A percentile compares a stretch with the other conserved stretches of the same genome.
These are phyloP conservation scores for Hyaloperonospora arabidopsidis DNA, from an alignment of 352 stramenopile genomes.

Conservation along the genomic window DNA sequence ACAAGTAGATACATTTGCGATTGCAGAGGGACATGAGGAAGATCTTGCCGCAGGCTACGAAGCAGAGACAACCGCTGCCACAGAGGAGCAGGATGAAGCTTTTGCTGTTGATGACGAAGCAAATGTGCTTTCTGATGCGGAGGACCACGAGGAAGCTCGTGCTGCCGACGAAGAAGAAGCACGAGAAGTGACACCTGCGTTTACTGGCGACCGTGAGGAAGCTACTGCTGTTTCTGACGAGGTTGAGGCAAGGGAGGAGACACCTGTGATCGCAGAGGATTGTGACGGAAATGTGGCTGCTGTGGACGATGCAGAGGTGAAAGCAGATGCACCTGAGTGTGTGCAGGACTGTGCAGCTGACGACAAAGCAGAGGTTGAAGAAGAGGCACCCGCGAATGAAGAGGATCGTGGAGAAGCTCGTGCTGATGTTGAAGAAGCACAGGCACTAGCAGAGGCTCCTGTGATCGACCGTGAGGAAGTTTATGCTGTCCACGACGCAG, in stretches of 20 bases:
- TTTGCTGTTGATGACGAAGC: too few relatives aligned
- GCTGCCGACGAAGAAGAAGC: too few relatives aligned
- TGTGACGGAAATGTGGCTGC: not conserved
- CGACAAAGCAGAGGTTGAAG: constrained; percentile 2
- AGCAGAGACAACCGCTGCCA: too few relatives aligned
- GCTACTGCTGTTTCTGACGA: too few relatives aligned
- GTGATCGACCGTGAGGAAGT: too few relatives aligned
- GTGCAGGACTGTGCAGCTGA: constrained; percentile 1
- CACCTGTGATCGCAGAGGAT: constrained; percentile 1
- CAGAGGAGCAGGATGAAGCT: too few relatives aligned
- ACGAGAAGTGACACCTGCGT: too few relatives aligned
- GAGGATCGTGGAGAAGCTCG: not conserved
- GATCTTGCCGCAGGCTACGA: not conserved
- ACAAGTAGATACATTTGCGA: constrained; percentile 6
- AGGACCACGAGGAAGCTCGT: not conserved
- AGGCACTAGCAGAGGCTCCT: not conserved
- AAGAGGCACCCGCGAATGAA: not conserved
- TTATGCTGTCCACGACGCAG: too few relatives aligned
- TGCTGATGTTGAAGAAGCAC: not conserved
- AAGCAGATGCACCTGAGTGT: constrained; percentile 4
- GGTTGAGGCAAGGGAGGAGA: constrained; percentile 12
- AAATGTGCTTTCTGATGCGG: too few relatives aligned
- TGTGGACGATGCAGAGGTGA: too few relatives aligned
- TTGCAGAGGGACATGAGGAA: not conserved
- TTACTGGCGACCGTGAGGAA: too few relatives aligned